phyloP scores from a whole-genome alignment of 306 rosid genomes.

The Notholithocarpus densiflorus region DNA sequence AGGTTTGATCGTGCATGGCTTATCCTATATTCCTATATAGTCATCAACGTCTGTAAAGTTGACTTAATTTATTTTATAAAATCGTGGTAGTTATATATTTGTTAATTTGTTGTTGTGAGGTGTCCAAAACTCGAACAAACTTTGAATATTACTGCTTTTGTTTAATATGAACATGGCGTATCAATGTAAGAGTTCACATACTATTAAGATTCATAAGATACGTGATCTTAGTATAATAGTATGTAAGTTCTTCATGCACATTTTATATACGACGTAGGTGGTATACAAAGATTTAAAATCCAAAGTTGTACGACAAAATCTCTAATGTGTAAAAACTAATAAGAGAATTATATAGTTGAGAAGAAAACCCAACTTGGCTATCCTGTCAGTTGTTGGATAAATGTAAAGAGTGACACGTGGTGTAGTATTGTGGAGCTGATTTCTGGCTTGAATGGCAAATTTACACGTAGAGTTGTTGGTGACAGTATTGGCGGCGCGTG shows the following conservation, averaged over 20 bases:
- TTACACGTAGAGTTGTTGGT: slow-evolving; percentile 21
- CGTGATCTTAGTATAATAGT: too few relatives aligned
- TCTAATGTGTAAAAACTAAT: neutral
- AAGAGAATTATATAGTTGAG: neutral
- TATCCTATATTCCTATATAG: slow-evolving; percentile 19
- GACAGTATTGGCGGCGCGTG: slow-evolving; percentile 4
- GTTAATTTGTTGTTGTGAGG: slow-evolving; percentile 23
- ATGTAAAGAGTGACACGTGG: slow-evolving; percentile 17
- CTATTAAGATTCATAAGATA: too few relatives aligned
- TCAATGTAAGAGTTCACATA: neutral
- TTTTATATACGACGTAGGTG: slow-evolving; percentile 1
- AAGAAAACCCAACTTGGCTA: neutral
- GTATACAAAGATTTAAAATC: neutral
- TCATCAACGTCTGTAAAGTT: slow-evolving; percentile 23
- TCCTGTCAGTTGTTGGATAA: neutral
- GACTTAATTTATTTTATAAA: slow-evolving; percentile 5
- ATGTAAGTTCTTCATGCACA: slow-evolving; percentile 6
- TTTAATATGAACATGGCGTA: neutral
- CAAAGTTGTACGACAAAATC: neutral
- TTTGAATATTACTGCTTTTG: slow-evolving; percentile 36
- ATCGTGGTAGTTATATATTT: slow-evolving; percentile 11
- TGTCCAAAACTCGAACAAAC: slow-evolving; percentile 60
- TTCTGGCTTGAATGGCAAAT: slow-evolving; percentile 10
- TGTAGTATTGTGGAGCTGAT: neutral
- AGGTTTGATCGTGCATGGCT: slow-evolving; percentile 21